Evolutionary conservation across 139 green algal species (phyloP).

Genomic region (Tetradesmus lagerheimii): DNA sequence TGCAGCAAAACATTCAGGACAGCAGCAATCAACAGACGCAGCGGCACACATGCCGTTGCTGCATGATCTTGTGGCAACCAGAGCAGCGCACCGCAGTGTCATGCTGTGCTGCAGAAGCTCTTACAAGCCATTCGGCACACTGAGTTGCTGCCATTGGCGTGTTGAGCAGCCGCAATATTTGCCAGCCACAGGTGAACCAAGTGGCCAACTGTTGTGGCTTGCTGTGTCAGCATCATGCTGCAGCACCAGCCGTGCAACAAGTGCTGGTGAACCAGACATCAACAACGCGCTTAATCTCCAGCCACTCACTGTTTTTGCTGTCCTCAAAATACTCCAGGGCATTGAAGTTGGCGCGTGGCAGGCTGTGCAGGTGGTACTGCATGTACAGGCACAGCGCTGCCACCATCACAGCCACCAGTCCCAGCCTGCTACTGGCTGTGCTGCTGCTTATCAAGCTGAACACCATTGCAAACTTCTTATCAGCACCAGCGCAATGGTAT

Average conservation of each 20-base stretch:
- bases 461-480: no score
- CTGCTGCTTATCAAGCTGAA: background rate
- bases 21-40: conserved; percentile 21
- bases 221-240: background rate
- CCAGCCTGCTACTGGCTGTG: background rate
- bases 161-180: no score
- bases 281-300: background rate
- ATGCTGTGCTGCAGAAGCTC: no score
- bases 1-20: background rate
- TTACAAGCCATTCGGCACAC: no score
- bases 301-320: background rate
- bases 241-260: background rate
- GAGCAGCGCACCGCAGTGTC: no score
- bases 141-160: no score
- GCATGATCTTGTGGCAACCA: no score
- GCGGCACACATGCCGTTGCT: no score
- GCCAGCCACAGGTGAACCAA: no score
- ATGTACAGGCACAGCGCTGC: background rate
- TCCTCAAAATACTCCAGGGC: conserved; percentile 4
- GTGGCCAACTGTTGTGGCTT: no score
- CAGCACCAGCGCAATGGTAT: no score
- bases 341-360: background rate
- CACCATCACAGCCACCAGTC: background rate
- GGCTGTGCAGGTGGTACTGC: background rate
- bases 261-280: background rate